These are phyloP conservation scores for Lasiosphaeria ovina DNA, from an alignment of 495 filamentous ascomycete species.

Conservation along the genomic window DNA sequence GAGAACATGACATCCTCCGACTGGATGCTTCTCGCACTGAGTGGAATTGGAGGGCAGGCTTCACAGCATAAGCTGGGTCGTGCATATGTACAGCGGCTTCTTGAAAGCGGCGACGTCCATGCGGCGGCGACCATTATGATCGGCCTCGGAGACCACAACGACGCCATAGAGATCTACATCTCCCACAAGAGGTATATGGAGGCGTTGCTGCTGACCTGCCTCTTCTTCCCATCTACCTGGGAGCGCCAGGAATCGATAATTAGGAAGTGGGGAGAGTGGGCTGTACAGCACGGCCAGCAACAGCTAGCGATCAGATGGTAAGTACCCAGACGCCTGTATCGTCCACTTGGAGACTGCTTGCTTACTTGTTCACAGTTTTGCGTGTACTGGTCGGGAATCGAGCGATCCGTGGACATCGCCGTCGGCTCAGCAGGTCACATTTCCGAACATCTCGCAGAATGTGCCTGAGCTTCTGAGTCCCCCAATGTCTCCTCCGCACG, in stretches of 20 bases:
- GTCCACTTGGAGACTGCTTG: slow-evolving; percentile 1
- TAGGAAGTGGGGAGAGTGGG: slow-evolving; percentile 91
- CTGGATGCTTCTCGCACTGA: slow-evolving; percentile 96
- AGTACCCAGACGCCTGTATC: slow-evolving; percentile 14
- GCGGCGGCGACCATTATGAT: slow-evolving; percentile 87
- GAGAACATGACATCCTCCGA: slow-evolving; percentile 85
- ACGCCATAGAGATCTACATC: slow-evolving; percentile 94
- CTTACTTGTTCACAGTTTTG: slow-evolving; percentile 52
- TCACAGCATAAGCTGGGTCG: slow-evolving; percentile 89
- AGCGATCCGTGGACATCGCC: slow-evolving; percentile 82
- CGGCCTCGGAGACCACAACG: slow-evolving; percentile 87
- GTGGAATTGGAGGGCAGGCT: slow-evolving; percentile 73
- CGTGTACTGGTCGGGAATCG: slow-evolving; percentile 74
- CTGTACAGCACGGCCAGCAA: slow-evolving; percentile 80
- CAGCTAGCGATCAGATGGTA: slow-evolving; percentile 87
- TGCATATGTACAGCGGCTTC: slow-evolving; percentile 84
- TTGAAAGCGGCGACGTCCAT: slow-evolving; percentile 89
- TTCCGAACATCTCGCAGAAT: slow-evolving; percentile 45
- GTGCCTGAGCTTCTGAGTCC: slow-evolving; percentile 57
- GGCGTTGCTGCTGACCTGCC: slow-evolving; percentile 75
- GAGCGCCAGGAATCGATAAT: slow-evolving; percentile 83
- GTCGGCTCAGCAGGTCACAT: slow-evolving; percentile 65
- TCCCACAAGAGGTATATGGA: slow-evolving; percentile 91
- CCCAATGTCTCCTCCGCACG: slow-evolving; percentile 54
- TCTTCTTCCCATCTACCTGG: slow-evolving; percentile 78